phyloP scores from a whole-genome alignment of 2,329 filamentous ascomycete species.

The Fusarium sp. region DNA sequence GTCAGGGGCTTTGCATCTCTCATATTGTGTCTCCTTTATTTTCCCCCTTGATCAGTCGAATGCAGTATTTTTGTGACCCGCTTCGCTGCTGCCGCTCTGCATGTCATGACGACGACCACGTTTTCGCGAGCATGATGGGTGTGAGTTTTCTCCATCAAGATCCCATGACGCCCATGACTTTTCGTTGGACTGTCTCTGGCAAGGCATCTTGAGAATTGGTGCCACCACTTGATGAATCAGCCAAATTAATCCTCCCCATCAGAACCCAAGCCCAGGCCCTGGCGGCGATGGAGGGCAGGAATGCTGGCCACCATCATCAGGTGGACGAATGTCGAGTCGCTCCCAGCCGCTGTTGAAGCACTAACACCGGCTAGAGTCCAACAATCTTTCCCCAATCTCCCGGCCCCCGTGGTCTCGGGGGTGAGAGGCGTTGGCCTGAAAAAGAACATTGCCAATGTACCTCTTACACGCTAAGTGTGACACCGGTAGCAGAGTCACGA shows the following conservation, averaged over 20 bases:
- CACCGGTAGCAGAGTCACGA: conserved; percentile 20
- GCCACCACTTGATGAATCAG: conserved; percentile 29
- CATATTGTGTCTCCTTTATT: conserved; percentile 27
- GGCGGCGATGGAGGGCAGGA: conserved; percentile 24
- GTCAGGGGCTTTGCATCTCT: not conserved
- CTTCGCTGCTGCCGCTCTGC: conserved; percentile 28
- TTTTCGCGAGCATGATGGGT: conserved; percentile 24
- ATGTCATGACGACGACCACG: conserved; percentile 42
- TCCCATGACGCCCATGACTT: conserved; percentile 33
- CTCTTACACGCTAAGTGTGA: conserved; percentile 25
- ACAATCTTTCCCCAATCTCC: conserved; percentile 42
- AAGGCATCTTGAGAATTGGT: conserved; percentile 10
- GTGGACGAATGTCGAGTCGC: conserved; percentile 31
- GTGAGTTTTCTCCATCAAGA: conserved; percentile 12
- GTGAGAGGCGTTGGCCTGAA: conserved; percentile 29
- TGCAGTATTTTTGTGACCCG: conserved; percentile 24
- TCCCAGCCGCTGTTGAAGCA: conserved; percentile 12
- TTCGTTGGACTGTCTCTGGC: not conserved
- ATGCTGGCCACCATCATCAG: conserved; percentile 32
- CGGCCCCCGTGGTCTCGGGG: conserved; percentile 28
- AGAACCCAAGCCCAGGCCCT: not conserved
- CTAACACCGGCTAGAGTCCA: conserved; percentile 27
- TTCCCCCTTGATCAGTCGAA: conserved; percentile 9
- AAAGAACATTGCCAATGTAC: conserved; percentile 11
- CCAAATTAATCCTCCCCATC: conserved; percentile 2